phyloP scores from a whole-genome alignment of 805 yeast species.

The Saturnispora besseyi region DNA sequence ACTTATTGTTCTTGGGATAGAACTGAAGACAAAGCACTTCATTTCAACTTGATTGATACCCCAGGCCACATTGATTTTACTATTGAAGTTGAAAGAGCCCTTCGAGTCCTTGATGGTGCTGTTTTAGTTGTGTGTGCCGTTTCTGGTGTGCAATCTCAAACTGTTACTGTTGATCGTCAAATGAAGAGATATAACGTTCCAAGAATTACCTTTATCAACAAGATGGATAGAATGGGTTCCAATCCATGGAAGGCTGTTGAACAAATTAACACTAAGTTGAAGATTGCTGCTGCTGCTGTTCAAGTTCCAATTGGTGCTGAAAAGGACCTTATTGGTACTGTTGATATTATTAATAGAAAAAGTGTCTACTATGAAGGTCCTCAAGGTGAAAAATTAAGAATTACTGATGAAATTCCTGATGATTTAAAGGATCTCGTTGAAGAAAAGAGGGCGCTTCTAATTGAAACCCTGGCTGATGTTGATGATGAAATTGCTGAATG shows the following conservation, averaged over 20 bases:
- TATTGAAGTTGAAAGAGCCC: slow-evolving; percentile 97
- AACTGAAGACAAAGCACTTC: slow-evolving; percentile 49
- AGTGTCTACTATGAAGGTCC: slow-evolving; percentile 83
- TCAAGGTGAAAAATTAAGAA: slow-evolving; percentile 77
- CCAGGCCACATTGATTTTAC: slow-evolving; percentile 99
- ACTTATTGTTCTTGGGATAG: slow-evolving; percentile 96
- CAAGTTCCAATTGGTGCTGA: slow-evolving; percentile 98
- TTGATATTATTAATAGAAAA: slow-evolving; percentile 80
- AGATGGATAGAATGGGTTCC: slow-evolving; percentile 99
- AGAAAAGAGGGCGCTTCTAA: slow-evolving; percentile 76
- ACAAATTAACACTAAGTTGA: slow-evolving; percentile 78
- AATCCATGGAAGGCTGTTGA: slow-evolving; percentile 93
- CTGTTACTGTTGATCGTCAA: slow-evolving; percentile 97
- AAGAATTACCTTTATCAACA: slow-evolving; percentile 89
- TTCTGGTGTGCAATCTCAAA: slow-evolving; percentile 96
- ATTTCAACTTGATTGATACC: slow-evolving; percentile 92
- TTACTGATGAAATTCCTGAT: slow-evolving; percentile 58
- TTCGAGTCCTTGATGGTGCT: slow-evolving; percentile 96
- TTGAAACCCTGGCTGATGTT: slow-evolving; percentile 95
- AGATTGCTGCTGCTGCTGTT: slow-evolving; percentile 92
- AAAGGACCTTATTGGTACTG: slow-evolving; percentile 75
- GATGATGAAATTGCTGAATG: slow-evolving; percentile 96
- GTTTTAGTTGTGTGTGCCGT: slow-evolving; percentile 98
- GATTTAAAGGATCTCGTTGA: slow-evolving; percentile 75
- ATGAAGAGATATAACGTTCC: slow-evolving; percentile 98